Conservation (phyloP, 805 yeast species). For the Zygotorulaspora florentina region DNA sequence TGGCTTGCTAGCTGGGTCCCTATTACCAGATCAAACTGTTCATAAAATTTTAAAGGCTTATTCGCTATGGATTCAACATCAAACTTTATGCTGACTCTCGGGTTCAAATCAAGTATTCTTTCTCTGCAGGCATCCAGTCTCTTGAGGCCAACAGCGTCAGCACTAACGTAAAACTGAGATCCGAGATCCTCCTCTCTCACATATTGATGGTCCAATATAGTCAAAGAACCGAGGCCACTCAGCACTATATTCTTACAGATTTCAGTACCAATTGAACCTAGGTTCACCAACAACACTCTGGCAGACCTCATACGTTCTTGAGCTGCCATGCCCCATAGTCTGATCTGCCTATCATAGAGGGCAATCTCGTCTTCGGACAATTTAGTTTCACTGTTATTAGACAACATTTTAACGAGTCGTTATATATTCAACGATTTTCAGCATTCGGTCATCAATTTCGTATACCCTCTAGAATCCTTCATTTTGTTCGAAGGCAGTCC, state of each 20-base stretch:
- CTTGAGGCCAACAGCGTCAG: constrained; percentile 48
- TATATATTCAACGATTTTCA: too few species aligned
- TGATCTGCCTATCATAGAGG: constrained; percentile 87
- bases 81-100: constrained; percentile 59
- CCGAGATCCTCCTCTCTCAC: constrained; percentile 62
- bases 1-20: constrained; percentile 57
- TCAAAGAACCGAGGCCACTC: constrained; percentile 80
- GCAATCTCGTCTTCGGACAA: constrained; percentile 72
- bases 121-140: constrained; percentile 53
- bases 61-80: constrained; percentile 33
- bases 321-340: constrained; percentile 95
- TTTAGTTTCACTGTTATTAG: constrained; percentile 7
- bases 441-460: too few species aligned
- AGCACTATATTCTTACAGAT: constrained; percentile 77
- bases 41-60: constrained; percentile 39
- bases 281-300: constrained; percentile 60
- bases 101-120: constrained; percentile 70
- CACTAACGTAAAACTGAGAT: constrained; percentile 68
- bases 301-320: constrained; percentile 74
- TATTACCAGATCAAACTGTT: constrained; percentile 63
- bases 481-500: too few species aligned
- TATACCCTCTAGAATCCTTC: too few species aligned
- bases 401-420: neutral
- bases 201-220: constrained; percentile 56
- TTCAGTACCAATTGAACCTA: constrained; percentile 79